A percentile compares a stretch with the other conserved stretches of the same genome.
These are phyloP conservation scores for Cubamyces lactineus DNA, from an alignment of 768 basidiomycete species.

Conservation along the genomic window DNA sequence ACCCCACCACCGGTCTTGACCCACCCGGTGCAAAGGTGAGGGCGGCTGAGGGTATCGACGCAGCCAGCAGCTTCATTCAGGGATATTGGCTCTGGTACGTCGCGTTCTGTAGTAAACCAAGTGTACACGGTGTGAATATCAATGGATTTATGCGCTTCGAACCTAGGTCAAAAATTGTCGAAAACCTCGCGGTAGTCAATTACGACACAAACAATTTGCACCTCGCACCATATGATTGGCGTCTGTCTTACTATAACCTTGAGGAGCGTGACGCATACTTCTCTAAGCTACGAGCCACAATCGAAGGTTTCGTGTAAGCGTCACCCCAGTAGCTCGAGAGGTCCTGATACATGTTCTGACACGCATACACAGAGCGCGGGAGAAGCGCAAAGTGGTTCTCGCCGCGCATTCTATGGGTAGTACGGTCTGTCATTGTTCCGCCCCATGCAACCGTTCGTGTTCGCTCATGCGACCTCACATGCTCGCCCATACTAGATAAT, in stretches of 20 bases:
- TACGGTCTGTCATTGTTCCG: constrained; percentile 52
- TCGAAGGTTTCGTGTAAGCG: constrained; percentile 76
- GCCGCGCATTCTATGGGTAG: constrained; percentile 88
- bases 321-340: not conserved
- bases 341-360: not conserved
- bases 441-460: not conserved
- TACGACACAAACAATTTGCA: constrained; percentile 91
- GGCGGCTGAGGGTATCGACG: constrained; percentile 91
- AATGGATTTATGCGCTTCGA: not conserved
- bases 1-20: constrained; percentile 90
- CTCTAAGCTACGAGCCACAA: constrained; percentile 75
- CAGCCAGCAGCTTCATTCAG: constrained; percentile 82
- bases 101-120: not conserved
- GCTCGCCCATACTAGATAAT: constrained; percentile 39
- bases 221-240: constrained; percentile 91
- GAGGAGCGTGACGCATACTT: constrained; percentile 92
- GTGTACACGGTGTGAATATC: not conserved
- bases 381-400: constrained; percentile 79
- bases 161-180: constrained; percentile 83
- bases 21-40: constrained; percentile 84
- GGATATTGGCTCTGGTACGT: constrained; percentile 93
- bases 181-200: constrained; percentile 90
- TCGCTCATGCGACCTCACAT: not conserved
- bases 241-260: constrained; percentile 84
- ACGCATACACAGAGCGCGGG: constrained; percentile 52